Evolutionary conservation across 2,329 filamentous ascomycete genomes (phyloP).

Genomic region (Penicillium corylophilum): DNA sequence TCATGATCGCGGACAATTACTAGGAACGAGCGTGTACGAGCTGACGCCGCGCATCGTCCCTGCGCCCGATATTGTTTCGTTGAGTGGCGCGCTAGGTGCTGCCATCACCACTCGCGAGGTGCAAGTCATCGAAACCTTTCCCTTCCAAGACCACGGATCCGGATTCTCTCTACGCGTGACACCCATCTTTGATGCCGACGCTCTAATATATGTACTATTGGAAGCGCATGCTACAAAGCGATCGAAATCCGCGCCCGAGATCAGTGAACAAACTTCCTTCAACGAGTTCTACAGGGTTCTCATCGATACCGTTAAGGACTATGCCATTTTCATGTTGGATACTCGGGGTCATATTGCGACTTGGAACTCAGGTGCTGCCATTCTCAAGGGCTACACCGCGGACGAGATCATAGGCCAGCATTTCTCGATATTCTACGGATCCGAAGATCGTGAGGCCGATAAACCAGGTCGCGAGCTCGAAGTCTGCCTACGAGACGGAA

Average conservation of each 20-base stretch:
- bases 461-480: conserved; percentile 56
- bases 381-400: conserved; percentile 56
- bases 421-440: conserved; percentile 58
- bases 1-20: conserved; percentile 32
- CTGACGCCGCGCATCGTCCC: conserved; percentile 35
- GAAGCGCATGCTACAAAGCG: conserved; percentile 42
- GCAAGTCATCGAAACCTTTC: conserved; percentile 36
- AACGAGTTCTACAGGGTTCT: conserved; percentile 62
- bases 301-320: conserved; percentile 61
- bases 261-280: conserved; percentile 46
- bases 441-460: conserved; percentile 49
- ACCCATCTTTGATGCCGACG: conserved; percentile 44
- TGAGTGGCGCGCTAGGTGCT: conserved; percentile 38
- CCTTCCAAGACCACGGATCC: conserved; percentile 12
- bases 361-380: conserved; percentile 58
- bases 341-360: conserved; percentile 56
- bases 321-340: conserved; percentile 63
- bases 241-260: conserved; percentile 23
- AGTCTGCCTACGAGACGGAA: conserved; percentile 55
- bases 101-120: conserved; percentile 38
- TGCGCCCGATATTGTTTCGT: conserved; percentile 35
- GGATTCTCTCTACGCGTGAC: conserved; percentile 38
- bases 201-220: conserved; percentile 44
- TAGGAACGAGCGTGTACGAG: conserved; percentile 42
- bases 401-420: conserved; percentile 59